A percentile compares a stretch with the other conserved stretches of the same genome.
phyloP scores from a whole-genome alignment of 2,329 filamentous ascomycete species.

The Purpureocillium lavendulum region DNA sequence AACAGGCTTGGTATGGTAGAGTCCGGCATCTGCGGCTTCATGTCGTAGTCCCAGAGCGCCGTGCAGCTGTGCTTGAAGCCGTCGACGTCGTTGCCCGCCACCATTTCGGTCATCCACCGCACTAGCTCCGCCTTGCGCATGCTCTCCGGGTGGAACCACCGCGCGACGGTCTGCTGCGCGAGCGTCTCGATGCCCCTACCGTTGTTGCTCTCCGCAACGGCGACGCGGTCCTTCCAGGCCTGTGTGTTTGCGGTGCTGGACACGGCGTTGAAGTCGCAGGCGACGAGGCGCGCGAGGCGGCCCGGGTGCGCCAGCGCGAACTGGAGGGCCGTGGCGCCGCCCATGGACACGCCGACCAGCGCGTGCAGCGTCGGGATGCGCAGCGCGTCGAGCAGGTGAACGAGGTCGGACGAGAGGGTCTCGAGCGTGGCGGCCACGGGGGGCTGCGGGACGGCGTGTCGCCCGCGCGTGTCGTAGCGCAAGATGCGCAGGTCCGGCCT shows the following conservation, averaged over 20 bases:
- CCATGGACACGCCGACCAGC: conserved; percentile 71
- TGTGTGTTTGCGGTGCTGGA: conserved; percentile 66
- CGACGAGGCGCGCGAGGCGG: conserved; percentile 53
- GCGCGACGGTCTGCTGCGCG: conserved; percentile 60
- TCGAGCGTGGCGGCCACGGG: conserved; percentile 50
- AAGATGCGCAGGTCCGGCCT: conserved; percentile 64
- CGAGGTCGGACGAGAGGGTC: conserved; percentile 59
- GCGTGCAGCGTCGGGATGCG: conserved; percentile 58
- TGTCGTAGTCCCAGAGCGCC: conserved; percentile 64
- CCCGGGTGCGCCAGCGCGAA: conserved; percentile 59
- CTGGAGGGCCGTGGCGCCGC: conserved; percentile 69
- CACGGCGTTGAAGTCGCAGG: conserved; percentile 71
- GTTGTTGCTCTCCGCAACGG: conserved; percentile 49
- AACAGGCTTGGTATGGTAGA: conserved; percentile 56
- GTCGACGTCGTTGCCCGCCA: conserved; percentile 58
- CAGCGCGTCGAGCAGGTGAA: conserved; percentile 57
- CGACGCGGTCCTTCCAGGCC: conserved; percentile 72
- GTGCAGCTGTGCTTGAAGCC: conserved; percentile 62
- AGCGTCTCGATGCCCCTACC: conserved; percentile 56
- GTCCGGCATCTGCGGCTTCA: conserved; percentile 45
- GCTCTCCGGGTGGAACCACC: conserved; percentile 66
- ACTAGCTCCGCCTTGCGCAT: conserved; percentile 37
- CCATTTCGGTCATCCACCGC: conserved; percentile 57
- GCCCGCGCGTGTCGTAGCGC: conserved; percentile 70
- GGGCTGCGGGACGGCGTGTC: conserved; percentile 40